Conservation (phyloP, 352 stramenopile species). For the Aphanomyces invadans region DNA sequence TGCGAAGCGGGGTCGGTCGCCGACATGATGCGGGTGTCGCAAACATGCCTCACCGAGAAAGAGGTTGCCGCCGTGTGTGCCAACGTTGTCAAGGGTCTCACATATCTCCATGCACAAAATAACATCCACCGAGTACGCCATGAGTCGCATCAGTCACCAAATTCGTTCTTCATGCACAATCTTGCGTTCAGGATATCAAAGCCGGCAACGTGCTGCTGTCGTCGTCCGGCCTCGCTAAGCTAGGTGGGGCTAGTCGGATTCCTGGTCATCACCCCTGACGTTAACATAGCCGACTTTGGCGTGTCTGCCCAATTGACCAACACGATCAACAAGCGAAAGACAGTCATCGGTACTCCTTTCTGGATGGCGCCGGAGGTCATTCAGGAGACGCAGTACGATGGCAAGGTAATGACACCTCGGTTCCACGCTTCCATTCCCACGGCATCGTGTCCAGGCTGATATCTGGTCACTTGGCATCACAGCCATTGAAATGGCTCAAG, state of each 20-base stretch:
- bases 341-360: conserved; percentile 85
- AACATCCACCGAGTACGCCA: conserved; percentile 63
- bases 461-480: conserved; percentile 85
- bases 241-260: conserved; percentile 27
- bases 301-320: conserved; percentile 84
- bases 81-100: conserved; percentile 58
- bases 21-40: conserved; percentile 60
- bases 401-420: conserved; percentile 33
- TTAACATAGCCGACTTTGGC: conserved; percentile 86
- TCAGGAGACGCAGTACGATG: conserved; percentile 75
- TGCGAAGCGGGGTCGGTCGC: conserved; percentile 76
- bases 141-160: neutral
- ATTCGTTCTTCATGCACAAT: neutral
- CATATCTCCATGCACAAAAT: conserved; percentile 66
- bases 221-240: conserved; percentile 56
- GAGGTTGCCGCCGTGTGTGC: conserved; percentile 69
- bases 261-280: neutral
- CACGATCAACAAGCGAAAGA: conserved; percentile 87
- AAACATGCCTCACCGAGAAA: conserved; percentile 42
- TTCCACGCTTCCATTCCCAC: neutral
- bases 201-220: conserved; percentile 79
- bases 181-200: conserved; percentile 55
- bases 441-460: conserved; percentile 32
- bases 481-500: conserved; percentile 84
- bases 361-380: conserved; percentile 91